Conservation (phyloP, 441 rosid species). For the Gossypium gossypioides region DNA sequence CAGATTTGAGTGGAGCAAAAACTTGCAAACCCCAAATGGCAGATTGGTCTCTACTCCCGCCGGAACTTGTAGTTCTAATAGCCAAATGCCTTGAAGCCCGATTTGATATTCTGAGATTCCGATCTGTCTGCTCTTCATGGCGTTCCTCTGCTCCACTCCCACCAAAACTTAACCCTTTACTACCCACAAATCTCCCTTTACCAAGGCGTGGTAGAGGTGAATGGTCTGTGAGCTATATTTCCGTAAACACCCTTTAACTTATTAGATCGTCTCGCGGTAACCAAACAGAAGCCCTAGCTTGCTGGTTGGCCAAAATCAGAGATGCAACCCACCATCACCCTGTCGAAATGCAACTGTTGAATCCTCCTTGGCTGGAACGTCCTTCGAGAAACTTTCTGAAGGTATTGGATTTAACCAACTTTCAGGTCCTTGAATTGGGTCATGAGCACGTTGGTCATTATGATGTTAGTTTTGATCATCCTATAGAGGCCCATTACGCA, state of each 20-base stretch:
- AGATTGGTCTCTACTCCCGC: constrained; percentile 25
- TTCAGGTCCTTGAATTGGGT: constrained; percentile 18
- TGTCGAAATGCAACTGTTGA: background rate
- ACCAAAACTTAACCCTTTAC: constrained; percentile 1
- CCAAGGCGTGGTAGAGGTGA: background rate
- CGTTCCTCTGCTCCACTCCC: constrained; percentile 20
- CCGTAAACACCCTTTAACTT: constrained; percentile 18
- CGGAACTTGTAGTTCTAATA: constrained; percentile 23
- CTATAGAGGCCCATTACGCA: too few relatives aligned
- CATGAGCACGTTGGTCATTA: constrained; percentile 8
- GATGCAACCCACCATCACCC: background rate
- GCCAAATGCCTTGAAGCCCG: constrained; percentile 18
- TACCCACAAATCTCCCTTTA: constrained; percentile 11
- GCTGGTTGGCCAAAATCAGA: background rate
- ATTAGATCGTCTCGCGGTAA: background rate
- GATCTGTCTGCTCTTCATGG: constrained; percentile 36
- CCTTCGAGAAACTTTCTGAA: background rate
- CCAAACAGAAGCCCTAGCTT: background rate
- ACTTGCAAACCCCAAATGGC: constrained; percentile 12
- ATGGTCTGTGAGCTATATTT: background rate
- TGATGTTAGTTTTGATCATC: background rate
- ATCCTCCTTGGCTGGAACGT: background rate
- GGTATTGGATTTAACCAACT: constrained; percentile 17
- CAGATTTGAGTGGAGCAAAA: background rate
- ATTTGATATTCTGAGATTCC: constrained; percentile 26